Evolutionary conservation across 768 basidiomycete species (phyloP).

Genomic region (Leucosporidium creatinivorum): DNA sequence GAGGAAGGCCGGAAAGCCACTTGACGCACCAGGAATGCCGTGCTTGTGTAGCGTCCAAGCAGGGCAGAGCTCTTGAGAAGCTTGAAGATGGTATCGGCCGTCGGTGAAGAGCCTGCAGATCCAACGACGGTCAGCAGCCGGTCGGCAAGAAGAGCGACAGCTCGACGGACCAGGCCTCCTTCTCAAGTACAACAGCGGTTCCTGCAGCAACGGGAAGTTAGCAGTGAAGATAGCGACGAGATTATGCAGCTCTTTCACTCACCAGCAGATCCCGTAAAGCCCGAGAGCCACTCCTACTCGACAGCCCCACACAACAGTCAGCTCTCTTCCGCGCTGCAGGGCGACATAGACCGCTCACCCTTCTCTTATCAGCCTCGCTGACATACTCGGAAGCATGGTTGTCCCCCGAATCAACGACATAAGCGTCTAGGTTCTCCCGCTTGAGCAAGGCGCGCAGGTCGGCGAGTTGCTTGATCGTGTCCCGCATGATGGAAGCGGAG

Average conservation of each 20-base stretch:
- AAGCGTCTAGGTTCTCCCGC: slow-evolving; percentile 14
- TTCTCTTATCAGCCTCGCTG: slow-evolving; percentile 1
- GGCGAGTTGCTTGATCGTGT: slow-evolving; percentile 7
- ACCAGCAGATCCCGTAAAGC: slow-evolving; percentile 92
- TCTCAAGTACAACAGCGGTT: slow-evolving; percentile 64
- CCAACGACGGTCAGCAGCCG: too few relatives aligned
- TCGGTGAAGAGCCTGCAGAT: slow-evolving; percentile 67
- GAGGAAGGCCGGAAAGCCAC: slow-evolving; percentile 20
- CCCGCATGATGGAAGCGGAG: background rate
- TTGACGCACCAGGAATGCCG: slow-evolving; percentile 61
- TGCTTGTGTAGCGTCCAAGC: slow-evolving; percentile 94
- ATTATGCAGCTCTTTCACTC: background rate
- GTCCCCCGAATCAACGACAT: slow-evolving; percentile 81
- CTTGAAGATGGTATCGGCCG: slow-evolving; percentile 85
- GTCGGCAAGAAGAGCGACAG: too few relatives aligned
- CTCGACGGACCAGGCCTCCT: slow-evolving; percentile 51
- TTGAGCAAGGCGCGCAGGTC: slow-evolving; percentile 4
- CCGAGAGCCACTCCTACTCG: slow-evolving; percentile 60
- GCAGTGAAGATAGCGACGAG: background rate
- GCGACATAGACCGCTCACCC: background rate
- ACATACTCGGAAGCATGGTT: slow-evolving; percentile 58
- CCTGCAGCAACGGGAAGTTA: slow-evolving; percentile 45
- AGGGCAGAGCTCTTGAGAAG: slow-evolving; percentile 73
- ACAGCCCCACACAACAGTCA: too few relatives aligned
- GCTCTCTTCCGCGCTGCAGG: too few relatives aligned